Conservation (phyloP, 345 rosid genomes). For the Arabidopsis arenosa region DNA sequence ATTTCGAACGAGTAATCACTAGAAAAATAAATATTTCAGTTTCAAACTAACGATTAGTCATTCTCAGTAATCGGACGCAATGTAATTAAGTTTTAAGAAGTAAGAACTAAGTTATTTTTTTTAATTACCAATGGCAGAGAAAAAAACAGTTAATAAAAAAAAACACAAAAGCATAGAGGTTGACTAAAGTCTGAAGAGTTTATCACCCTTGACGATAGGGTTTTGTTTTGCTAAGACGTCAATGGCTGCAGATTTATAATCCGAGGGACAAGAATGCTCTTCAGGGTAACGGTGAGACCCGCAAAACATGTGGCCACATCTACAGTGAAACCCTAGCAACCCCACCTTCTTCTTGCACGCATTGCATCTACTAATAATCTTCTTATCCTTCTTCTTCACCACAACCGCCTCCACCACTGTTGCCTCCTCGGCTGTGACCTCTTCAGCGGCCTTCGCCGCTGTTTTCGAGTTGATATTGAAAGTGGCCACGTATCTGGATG, state of each 20-base stretch:
- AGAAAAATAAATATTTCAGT: too few species aligned
- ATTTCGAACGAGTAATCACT: too few species aligned
- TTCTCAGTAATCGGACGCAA: too few species aligned
- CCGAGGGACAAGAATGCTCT: constrained; percentile 48
- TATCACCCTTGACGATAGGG: constrained; percentile 38
- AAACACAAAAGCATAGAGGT: neutral
- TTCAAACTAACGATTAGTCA: too few species aligned
- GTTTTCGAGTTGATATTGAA: neutral
- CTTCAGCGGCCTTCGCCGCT: neutral
- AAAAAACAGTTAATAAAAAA: too few species aligned
- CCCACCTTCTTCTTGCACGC: constrained; percentile 54
- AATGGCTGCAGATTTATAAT: constrained; percentile 43
- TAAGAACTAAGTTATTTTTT: constrained; percentile 53
- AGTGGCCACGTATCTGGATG: constrained; percentile 4
- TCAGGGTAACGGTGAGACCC: constrained; percentile 46
- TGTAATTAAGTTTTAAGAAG: constrained; percentile 34
- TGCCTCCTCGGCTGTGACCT: neutral
- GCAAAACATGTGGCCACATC: constrained; percentile 49
- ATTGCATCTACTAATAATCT: constrained; percentile 34
- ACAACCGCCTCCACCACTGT: neutral
- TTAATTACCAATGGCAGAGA: too few species aligned
- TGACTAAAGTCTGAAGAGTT: constrained; percentile 27
- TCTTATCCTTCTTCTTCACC: neutral
- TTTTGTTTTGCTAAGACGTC: constrained; percentile 33
- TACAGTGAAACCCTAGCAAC: constrained; percentile 49